phyloP scores from a whole-genome alignment of 192 early-diverging fungal species.

The Phycomyces blakesleeanus region DNA sequence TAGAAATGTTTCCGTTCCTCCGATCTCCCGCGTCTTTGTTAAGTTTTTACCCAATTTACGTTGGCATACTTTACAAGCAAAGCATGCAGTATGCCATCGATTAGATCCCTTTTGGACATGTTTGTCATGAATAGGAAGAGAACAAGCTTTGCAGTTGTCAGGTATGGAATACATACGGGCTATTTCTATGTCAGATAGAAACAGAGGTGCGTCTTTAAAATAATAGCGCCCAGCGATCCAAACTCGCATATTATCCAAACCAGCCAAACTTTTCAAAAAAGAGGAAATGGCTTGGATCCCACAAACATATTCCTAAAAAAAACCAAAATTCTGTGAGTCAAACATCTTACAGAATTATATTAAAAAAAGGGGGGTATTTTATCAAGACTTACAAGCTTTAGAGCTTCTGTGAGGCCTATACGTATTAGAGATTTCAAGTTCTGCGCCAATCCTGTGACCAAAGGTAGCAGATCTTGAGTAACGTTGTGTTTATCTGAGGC shows the following conservation, averaged over 20 bases:
- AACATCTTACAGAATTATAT: too few species aligned
- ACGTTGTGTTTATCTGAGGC: constrained; percentile 37
- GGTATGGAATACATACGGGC: too few species aligned
- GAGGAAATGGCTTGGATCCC: constrained; percentile 38
- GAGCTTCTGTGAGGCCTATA: constrained; percentile 78
- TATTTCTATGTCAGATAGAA: not conserved
- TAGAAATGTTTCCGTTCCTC: constrained; percentile 3
- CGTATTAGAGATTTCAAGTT: constrained; percentile 88
- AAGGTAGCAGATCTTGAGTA: constrained; percentile 81
- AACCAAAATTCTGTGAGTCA: too few species aligned
- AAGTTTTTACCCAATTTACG: not conserved
- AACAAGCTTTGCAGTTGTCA: too few species aligned
- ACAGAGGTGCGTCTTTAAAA: constrained; percentile 20
- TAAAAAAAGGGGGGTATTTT: too few species aligned
- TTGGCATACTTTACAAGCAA: constrained; percentile 1
- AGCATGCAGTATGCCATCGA: constrained; percentile 7
- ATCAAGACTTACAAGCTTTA: constrained; percentile 69
- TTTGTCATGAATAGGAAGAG: constrained; percentile 5
- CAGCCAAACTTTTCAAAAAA: constrained; percentile 75
- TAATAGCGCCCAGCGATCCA: constrained; percentile 24
- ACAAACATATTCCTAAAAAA: constrained; percentile 13
- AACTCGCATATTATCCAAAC: constrained; percentile 41
- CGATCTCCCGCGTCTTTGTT: not conserved
- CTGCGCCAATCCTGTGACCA: constrained; percentile 91
- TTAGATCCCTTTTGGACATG: constrained; percentile 1